These are phyloP conservation scores for Scenedesmus sp. DNA, from an alignment of 163 green algal species.

Conservation along the genomic window DNA sequence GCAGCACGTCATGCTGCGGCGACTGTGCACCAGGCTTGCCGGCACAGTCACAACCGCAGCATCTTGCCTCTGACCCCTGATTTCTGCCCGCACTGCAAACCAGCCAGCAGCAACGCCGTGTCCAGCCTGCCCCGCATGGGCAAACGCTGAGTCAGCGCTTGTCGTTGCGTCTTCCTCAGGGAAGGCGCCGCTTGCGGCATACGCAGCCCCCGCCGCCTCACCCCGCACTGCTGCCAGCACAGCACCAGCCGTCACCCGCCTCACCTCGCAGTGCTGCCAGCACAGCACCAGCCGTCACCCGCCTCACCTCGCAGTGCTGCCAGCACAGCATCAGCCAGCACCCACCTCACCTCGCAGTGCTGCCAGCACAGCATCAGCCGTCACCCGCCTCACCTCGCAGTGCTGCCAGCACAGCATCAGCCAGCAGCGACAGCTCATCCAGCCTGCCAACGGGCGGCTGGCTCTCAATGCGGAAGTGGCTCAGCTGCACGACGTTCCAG, in stretches of 20 bases:
- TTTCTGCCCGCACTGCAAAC: too few relatives aligned
- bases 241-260: neutral
- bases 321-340: too few relatives aligned
- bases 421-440: slow-evolving; percentile 1
- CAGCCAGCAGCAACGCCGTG: too few relatives aligned
- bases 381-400: slow-evolving; percentile 28
- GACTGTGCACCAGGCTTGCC: neutral
- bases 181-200: too few relatives aligned
- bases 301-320: too few relatives aligned
- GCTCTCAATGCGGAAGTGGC: slow-evolving; percentile 12
- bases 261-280: neutral
- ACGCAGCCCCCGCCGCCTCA: too few relatives aligned
- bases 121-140: too few relatives aligned
- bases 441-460: neutral
- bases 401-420: slow-evolving; percentile 42
- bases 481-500: slow-evolving; percentile 29
- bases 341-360: slow-evolving; percentile 32
- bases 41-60: too few relatives aligned
- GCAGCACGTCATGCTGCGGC: neutral
- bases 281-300: neutral
- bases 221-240: neutral
- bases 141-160: too few relatives aligned
- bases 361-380: slow-evolving; percentile 41
- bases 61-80: too few relatives aligned
- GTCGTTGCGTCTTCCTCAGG: too few relatives aligned